phyloP scores from a whole-genome alignment of 331 rosid species.

The Erythrophleum ivorense region DNA sequence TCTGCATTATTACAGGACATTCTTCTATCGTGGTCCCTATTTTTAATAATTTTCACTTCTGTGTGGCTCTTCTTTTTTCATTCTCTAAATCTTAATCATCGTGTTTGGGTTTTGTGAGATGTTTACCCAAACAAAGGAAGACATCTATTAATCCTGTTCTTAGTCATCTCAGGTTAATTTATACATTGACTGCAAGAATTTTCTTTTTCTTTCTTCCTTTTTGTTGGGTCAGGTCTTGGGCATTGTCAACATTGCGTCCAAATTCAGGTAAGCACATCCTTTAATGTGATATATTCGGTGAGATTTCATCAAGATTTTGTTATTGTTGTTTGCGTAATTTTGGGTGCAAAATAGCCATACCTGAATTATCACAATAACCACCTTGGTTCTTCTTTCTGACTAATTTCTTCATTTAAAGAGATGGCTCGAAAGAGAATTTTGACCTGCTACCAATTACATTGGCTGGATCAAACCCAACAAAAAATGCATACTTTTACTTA shows the following conservation, averaged over 20 bases:
- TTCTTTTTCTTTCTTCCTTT: neutral
- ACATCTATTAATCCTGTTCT: constrained; percentile 3
- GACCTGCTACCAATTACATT: too few relatives aligned
- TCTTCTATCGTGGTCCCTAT: constrained; percentile 52
- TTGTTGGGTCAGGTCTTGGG: constrained; percentile 3
- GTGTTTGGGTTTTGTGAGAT: constrained; percentile 47
- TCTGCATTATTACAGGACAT: constrained; percentile 2
- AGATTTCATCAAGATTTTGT: constrained; percentile 50
- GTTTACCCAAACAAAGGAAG: constrained; percentile 38
- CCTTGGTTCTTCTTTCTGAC: neutral
- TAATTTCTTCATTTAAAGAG: neutral
- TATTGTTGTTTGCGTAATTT: constrained; percentile 48
- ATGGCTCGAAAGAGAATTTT: neutral
- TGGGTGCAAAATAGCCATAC: constrained; percentile 44
- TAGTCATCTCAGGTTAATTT: neutral
- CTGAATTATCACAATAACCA: constrained; percentile 38
- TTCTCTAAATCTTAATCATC: constrained; percentile 43
- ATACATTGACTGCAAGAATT: neutral
- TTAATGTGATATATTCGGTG: constrained; percentile 48
- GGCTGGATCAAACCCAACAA: neutral
- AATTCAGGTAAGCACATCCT: constrained; percentile 46
- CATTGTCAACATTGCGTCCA: constrained; percentile 57
- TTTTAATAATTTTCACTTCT: constrained; percentile 15
- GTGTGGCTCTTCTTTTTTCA: constrained; percentile 33
- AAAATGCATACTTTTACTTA: neutral